phyloP scores from a whole-genome alignment of 75 land plant species.

The Picea glauca region DNA sequence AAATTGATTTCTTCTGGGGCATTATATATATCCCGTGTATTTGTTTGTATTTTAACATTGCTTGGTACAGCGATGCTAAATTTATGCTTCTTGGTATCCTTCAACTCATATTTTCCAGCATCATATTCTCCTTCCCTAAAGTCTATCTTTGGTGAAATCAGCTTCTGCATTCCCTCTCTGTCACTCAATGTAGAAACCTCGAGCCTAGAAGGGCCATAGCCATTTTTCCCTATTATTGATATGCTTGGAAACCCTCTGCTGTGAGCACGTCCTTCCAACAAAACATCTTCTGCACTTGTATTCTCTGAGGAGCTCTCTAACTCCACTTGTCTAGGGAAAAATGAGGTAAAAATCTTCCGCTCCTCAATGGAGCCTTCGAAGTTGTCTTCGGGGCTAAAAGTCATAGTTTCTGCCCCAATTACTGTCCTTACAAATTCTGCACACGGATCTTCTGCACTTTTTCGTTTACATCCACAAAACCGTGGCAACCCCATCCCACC shows the following conservation, averaged over 20 bases:
- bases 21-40: background rate
- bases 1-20: background rate
- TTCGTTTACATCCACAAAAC: background rate
- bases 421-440: constrained; percentile 6
- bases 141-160: background rate
- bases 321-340: background rate
- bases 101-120: background rate
- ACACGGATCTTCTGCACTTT: background rate
- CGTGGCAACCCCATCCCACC: background rate
- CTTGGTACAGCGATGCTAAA: background rate
- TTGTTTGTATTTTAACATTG: background rate
- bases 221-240: background rate
- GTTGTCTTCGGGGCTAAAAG: constrained; percentile 5
- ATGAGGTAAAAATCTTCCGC: background rate
- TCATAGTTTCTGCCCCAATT: constrained; percentile 2
- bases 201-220: background rate
- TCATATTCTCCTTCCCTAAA: background rate
- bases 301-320: background rate
- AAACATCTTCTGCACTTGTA: background rate
- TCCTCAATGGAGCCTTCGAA: constrained; percentile 7
- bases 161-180: background rate
- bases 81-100: background rate
- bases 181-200: constrained; percentile 1
- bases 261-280: background rate
- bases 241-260: background rate